Base-by-base conservation (phyloP, 768 basidiomycete genomes). In the Amanita inopinata region DNA sequence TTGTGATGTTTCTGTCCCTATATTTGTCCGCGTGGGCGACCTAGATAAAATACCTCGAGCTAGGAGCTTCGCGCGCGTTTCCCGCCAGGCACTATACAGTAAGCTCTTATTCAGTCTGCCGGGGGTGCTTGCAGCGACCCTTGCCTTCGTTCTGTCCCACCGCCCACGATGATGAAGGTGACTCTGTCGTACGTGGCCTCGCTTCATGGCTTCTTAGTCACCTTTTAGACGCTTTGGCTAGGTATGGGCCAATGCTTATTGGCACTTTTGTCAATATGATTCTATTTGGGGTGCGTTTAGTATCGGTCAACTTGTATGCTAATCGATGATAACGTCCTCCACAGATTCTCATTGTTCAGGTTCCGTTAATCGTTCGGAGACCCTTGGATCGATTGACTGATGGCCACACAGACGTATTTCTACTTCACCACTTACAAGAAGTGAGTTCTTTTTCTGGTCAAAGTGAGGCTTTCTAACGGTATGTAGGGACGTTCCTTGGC, bases 231-330 rank as follows among this genome's bases (percentile, higher is more conserved):
- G n/a, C n/a, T n/a, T n/a, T n/a, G n/a, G n/a, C n/a, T 42, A 68
- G 69, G 25, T 68, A 63, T 50, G 69, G 69, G 14, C 68, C 69
- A 8, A 67, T 71, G 65, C 57, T 69, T 27, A 55, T 69, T 40
- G 69, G 67, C 20, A 58, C 58, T 12, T 65, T 61, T 45, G 49
- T 63, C 27, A 69, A 70, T 45, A 63, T 67, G 56, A 63, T 71
- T 48, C 59, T 72, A 25, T 72, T 66, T 46, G 70, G 70, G 47
- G 70, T 71, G 46, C 45, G 61, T 51, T 3, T 4, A 19, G 28
- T 27, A 38, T 9, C 8, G 5, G 43, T 14, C n/a, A n/a, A 3
- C 34, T 33, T 14, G 25, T 19, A 12, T 11, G n/a, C 14, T 3
- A 10, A 41, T 32, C 31, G n/a, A n/a, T n/a, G n/a, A n/a, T n/a